Evolutionary conservation across 768 basidiomycete genomes (phyloP), one percentile per base, ranked within the genome.

Genomic region (Boletus vermiculosoides): DNA sequence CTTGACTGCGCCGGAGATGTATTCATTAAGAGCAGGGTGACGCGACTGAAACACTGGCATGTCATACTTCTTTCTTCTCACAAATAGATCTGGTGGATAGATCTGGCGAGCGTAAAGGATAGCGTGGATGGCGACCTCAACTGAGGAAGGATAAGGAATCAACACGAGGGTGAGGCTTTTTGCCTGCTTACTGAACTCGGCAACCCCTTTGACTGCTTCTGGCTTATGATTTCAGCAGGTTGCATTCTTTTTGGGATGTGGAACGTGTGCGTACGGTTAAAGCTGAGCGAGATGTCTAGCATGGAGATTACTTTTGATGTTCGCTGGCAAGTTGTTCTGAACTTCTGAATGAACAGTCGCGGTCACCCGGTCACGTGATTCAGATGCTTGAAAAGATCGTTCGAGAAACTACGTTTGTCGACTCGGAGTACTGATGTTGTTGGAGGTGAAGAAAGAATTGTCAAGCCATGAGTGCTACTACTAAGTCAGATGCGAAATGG

Each of bases 41-140:
- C 94, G 85, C 4, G 92, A 93, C 74, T 97, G 94, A 68, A 86
- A 98, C 11, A 96, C 92, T 0, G 92, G 90, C 0, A 88, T 88
- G 57, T 92, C 86, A 71, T 94, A 97, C 70, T 94, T 94, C 75
- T 89, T 90, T 55, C 91, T 81, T 41, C 93, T 82, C 39, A 89
- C 80, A 69, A 98, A 98, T 20, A 97, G 78, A 54, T 91, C 90
- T 42, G 87, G 78, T 0, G 95, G 96, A 65, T 98, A 98, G 49
- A 98, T 80, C 62, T 90, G 88, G 20, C 96, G 87, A 30, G 94
- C 84, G 66, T 92, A 97, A 6, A 98, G 81, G 59, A 98, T 92
- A 4, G 87, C 87, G 67, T 98, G 95, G 57, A 97, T 87, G 11
- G 92, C 91, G 31, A 95, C 90, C 68, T 98, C 96, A 63, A 98